Evolutionary conservation across 768 basidiomycete species (phyloP), one percentile per base, ranked within the genome.

Genomic region (Leccinellum albellum): DNA sequence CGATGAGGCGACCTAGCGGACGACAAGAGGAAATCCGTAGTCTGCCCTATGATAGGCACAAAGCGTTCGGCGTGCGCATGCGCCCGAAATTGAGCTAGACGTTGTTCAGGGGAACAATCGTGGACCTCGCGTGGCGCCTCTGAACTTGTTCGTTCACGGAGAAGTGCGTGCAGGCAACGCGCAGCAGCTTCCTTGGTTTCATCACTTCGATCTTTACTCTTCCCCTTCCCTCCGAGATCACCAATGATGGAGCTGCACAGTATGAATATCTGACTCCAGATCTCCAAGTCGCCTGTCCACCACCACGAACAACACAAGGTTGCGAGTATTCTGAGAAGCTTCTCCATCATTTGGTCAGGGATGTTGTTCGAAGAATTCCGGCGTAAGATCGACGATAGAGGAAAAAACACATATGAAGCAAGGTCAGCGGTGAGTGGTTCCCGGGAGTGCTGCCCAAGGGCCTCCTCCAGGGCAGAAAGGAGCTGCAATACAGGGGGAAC

Each of bases 181-280:
- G 83, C 81, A 4, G 91, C 90, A 17, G 91, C 89, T 37, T 84
- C 76, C 67, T 87, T 87, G 10, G 90, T 87, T 70, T 97, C 94
- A 51, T 96, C 93, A 59, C 88, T 86, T 47, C 89, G 79, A 32
- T 76, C 77, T 67, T 81, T 87, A 15, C 72, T 79, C 66, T 86
- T 89, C n/a, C 81, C 85, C 69, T 84, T 91, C 23, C 76, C 78
- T 54, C 85, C 87, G 9, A 88, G 74, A 14, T 83, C 81, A 20
- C 85, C 85, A 6, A 90, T 69, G 31, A 88, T 76, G 15, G 86
- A 81, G 33, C 82, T 81, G 60, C 79, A 87, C 15, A 92, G 75
- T 77, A 86, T 88, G 70, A 95, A 91, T 24, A 94, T 74, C 65
- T 97, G 93, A 66, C 89, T 86, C 94, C 94, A 95, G 26, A 84